Conservation (phyloP, 139 green algal genomes). For the Desmodesmus armatus region DNA sequence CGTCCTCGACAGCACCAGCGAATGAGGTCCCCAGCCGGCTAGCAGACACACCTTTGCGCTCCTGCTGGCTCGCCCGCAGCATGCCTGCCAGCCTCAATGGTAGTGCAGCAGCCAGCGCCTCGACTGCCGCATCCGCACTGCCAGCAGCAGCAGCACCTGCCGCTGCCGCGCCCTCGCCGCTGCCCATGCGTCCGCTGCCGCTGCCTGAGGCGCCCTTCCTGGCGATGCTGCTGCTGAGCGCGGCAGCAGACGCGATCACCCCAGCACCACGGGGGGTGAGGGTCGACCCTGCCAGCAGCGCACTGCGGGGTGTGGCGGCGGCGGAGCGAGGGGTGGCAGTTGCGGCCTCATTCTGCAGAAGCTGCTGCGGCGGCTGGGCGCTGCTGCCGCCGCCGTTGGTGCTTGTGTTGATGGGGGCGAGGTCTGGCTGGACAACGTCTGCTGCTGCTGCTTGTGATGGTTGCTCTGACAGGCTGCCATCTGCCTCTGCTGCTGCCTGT, state of each 20-base stretch:
- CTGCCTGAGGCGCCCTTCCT: background rate
- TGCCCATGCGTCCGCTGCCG: background rate
- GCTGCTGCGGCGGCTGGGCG: background rate
- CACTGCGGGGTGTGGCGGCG: too few species aligned
- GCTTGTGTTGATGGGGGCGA: background rate
- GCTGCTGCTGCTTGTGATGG: background rate
- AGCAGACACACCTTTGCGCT: constrained; percentile 34
- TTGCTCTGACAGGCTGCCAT: background rate
- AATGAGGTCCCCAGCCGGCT: too few species aligned
- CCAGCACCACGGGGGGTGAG: too few species aligned
- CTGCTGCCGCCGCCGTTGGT: background rate
- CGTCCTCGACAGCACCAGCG: too few species aligned
- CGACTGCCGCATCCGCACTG: constrained; percentile 18
- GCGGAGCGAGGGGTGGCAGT: background rate
- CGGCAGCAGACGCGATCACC: background rate
- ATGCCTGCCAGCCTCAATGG: constrained; percentile 15
- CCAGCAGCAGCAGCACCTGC: background rate
- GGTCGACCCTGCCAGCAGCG: too few species aligned
- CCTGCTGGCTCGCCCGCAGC: constrained; percentile 22
- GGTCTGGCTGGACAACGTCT: too few species aligned
- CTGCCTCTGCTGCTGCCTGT: constrained; percentile 15
- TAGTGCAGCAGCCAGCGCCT: constrained; percentile 21
- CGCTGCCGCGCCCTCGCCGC: background rate
- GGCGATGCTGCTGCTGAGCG: background rate
- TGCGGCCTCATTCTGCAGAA: background rate